Conservation (phyloP, 441 rosid species). For the Breynia disticha region DNA sequence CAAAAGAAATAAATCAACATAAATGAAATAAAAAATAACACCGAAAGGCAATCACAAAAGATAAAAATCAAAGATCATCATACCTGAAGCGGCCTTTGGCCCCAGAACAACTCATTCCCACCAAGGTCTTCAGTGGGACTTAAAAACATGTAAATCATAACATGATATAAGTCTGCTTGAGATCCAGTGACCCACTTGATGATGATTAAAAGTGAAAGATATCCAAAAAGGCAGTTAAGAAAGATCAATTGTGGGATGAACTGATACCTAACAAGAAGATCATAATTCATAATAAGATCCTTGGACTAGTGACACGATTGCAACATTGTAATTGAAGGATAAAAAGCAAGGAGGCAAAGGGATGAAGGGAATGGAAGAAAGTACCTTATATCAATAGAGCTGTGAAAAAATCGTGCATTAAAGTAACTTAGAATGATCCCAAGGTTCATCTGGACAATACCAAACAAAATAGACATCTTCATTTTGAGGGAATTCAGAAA, state of each 20-base stretch:
- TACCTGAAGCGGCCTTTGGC: constrained; percentile 76
- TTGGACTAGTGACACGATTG: constrained; percentile 4
- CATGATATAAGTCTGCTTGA: constrained; percentile 87
- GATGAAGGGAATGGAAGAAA: constrained; percentile 3
- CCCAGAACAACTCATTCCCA: constrained; percentile 74
- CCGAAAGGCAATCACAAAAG: too few species aligned
- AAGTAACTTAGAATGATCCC: constrained; percentile 75
- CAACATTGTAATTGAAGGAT: constrained; percentile 7
- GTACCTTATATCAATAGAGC: constrained; percentile 55
- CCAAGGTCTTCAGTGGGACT: constrained; percentile 86
- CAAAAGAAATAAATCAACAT: too few species aligned
- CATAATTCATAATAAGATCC: constrained; percentile 1
- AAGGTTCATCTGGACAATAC: constrained; percentile 94
- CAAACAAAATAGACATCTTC: constrained; percentile 93
- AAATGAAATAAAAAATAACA: too few species aligned
- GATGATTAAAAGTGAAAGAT: constrained; percentile 75
- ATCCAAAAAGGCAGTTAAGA: constrained; percentile 86
- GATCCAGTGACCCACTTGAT: constrained; percentile 92
- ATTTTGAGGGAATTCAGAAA: constrained; percentile 86
- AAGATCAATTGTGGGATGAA: constrained; percentile 94
- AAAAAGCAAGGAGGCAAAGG: neutral
- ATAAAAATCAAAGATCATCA: too few species aligned
- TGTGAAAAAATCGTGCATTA: constrained; percentile 70
- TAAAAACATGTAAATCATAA: constrained; percentile 92
- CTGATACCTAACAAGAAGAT: constrained; percentile 61